Evolutionary conservation across 371 early-diverging fungal genomes (phyloP), one percentile per base, ranked within the genome.

Genomic region (Mortierella sp.): DNA sequence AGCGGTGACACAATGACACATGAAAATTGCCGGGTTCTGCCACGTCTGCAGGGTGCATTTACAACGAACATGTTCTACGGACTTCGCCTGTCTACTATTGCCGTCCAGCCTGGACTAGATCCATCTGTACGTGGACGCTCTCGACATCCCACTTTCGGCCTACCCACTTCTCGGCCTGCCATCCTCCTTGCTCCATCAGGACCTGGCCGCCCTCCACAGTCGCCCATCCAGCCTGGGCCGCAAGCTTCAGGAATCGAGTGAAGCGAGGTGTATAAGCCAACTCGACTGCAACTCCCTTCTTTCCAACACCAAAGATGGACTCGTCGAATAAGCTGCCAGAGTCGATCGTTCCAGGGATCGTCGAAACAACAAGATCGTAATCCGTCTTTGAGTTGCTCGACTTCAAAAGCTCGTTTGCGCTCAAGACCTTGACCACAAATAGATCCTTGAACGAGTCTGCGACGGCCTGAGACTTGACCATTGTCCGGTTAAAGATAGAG

Each of bases 181-280:
- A 93, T 48, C 92, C 81, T 14, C 96, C 98, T 78, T 98, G 97
- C 72, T 92, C 93, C 54, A 96, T 85, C 68, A 98, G 81, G 0
- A 98, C 89, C 56, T 94, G 90, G 44, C 96, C 85, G 21, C 98
- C 98, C 72, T 91, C 91, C 1, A 94, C 90, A 17, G 85, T 83
- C 19, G 71, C 82, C 95, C 95, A 96, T 6, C 87, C 83, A 55
- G 84, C 77, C 21, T 80, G 74, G 37, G 80, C 78, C 8, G 90
- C 88, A 51, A 88, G 81, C 63, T 86, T 80, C 27, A 95, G 71
- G 60, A 79, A 79, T 41, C 88, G 87, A 2, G 97, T 97, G 43
- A 91, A 83, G 19, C 91, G 84, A 28, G 97, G 96, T 54, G 92
- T 90, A 80, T 97, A 97, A 19, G 97, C 96, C 94, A 98, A 88